These are phyloP conservation scores for Helianthus annuus DNA, from an alignment of 129 eudicot species.

Conservation along the genomic window DNA sequence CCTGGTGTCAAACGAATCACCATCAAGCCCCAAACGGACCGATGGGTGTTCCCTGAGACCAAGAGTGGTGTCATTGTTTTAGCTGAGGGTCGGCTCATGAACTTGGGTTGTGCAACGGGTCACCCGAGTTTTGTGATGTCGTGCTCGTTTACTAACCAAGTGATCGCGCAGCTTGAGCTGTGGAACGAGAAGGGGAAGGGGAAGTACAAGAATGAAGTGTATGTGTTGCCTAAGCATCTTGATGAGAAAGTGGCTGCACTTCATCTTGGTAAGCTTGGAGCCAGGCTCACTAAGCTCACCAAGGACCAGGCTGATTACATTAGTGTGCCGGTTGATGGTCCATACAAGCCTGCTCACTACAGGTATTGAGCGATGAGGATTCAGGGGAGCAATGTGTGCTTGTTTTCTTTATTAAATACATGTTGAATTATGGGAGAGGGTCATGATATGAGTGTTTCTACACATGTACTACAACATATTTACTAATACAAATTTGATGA, in stretches of 20 bases:
- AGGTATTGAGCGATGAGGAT: not conserved
- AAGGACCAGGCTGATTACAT: too few species aligned
- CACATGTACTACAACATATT: not conserved
- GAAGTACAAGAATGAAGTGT: too few species aligned
- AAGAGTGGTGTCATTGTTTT: not conserved
- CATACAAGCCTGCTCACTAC: too few species aligned
- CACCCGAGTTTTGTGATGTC: constrained; percentile 7
- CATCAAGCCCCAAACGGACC: not conserved
- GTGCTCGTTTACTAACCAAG: constrained; percentile 1
- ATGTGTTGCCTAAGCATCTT: too few species aligned
- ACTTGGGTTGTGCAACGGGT: not conserved
- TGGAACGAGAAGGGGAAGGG: too few species aligned
- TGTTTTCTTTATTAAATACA: not conserved
- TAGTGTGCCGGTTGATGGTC: too few species aligned
- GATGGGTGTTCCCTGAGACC: not conserved
- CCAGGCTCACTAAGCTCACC: too few species aligned
- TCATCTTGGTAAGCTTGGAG: too few species aligned
- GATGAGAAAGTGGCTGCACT: too few species aligned
- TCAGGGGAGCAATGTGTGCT: not conserved
- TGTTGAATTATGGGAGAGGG: not conserved
- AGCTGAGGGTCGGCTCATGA: constrained; percentile 1
- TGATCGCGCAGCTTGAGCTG: too few species aligned
- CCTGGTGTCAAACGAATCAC: not conserved
- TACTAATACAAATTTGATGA: not conserved
- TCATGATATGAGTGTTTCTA: too few species aligned